Conservation (phyloP, 768 basidiomycete genomes). For the Auricularia sp. region DNA sequence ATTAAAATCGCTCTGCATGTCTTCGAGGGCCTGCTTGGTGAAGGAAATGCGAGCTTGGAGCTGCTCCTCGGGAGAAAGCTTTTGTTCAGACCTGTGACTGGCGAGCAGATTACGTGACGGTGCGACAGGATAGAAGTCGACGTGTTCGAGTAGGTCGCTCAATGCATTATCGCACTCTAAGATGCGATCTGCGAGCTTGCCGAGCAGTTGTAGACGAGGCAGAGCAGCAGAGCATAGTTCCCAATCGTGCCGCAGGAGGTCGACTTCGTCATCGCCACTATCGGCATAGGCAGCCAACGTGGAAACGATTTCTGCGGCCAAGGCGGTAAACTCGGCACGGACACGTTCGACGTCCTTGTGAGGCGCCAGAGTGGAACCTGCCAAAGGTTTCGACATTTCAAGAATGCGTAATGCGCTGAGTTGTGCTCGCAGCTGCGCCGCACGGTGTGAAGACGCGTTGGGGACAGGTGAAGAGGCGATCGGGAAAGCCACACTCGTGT, state of each 20-base stretch:
- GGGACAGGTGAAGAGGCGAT: neutral
- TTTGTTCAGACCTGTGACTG: slow-evolving; percentile 30
- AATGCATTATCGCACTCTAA: slow-evolving; percentile 60
- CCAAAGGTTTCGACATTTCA: neutral
- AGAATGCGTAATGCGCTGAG: neutral
- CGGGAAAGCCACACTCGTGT: neutral
- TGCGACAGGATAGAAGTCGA: slow-evolving; percentile 67
- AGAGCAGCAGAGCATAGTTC: slow-evolving; percentile 38
- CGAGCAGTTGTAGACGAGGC: slow-evolving; percentile 43
- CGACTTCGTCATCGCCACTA: slow-evolving; percentile 37
- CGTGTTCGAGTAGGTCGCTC: slow-evolving; percentile 76
- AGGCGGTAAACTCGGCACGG: slow-evolving; percentile 32
- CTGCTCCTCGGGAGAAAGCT: slow-evolving; percentile 55
- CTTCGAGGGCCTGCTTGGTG: slow-evolving; percentile 42
- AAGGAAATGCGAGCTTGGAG: slow-evolving; percentile 52
- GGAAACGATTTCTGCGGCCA: slow-evolving; percentile 35
- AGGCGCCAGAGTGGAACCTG: slow-evolving; percentile 36
- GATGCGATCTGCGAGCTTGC: slow-evolving; percentile 38
- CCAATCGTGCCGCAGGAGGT: slow-evolving; percentile 53
- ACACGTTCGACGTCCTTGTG: slow-evolving; percentile 38
- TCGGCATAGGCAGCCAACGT: slow-evolving; percentile 34
- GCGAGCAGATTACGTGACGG: slow-evolving; percentile 44
- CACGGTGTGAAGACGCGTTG: neutral
- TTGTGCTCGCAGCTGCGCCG: neutral
- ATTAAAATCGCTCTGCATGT: slow-evolving; percentile 32